Percentiles rank a stretch among this genome's conserved stretches.
Evolutionary conservation across 306 rosid species (phyloP).

Genomic region (Begonia fuchsioides): DNA sequence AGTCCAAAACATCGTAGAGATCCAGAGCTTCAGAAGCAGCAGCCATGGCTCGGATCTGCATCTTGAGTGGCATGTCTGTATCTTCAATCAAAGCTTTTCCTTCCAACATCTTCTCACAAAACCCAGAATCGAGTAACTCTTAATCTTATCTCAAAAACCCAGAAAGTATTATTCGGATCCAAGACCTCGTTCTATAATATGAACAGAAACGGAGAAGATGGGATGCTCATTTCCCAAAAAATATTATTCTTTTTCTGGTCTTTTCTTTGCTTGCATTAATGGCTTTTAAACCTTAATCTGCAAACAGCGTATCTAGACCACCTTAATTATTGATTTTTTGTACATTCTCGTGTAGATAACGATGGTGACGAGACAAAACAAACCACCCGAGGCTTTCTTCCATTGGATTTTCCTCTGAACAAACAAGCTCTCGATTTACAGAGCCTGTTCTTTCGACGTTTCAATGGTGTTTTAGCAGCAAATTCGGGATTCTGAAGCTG

Average conservation of each 20-base stretch:
- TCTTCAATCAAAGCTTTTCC: conserved; percentile 79
- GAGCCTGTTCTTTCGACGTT: no score
- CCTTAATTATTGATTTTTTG: background rate
- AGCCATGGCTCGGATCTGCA: conserved; percentile 95
- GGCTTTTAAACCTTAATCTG: background rate
- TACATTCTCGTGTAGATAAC: background rate
- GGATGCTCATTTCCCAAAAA: conserved; percentile 2
- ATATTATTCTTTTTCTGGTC: conserved; percentile 7
- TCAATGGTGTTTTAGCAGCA: no score
- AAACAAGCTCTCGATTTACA: no score
- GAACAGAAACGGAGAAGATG: background rate
- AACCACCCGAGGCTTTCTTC: no score
- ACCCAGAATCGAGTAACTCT: background rate
- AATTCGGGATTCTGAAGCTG: no score
- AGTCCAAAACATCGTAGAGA: conserved; percentile 77
- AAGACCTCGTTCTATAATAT: background rate
- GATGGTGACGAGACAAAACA: background rate
- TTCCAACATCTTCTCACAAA: conserved; percentile 54
- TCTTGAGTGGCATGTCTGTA: conserved; percentile 85
- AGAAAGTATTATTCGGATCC: conserved; percentile 9
- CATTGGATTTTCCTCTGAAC: no score
- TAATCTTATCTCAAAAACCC: conserved; percentile 9
- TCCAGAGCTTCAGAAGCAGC: conserved; percentile 92
- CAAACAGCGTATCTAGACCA: background rate
- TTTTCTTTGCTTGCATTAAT: conserved; percentile 11